These are phyloP conservation scores for Apiotrichum veenhuisii DNA, from an alignment of 1,284 basidiomycete genomes.

Conservation along the genomic window DNA sequence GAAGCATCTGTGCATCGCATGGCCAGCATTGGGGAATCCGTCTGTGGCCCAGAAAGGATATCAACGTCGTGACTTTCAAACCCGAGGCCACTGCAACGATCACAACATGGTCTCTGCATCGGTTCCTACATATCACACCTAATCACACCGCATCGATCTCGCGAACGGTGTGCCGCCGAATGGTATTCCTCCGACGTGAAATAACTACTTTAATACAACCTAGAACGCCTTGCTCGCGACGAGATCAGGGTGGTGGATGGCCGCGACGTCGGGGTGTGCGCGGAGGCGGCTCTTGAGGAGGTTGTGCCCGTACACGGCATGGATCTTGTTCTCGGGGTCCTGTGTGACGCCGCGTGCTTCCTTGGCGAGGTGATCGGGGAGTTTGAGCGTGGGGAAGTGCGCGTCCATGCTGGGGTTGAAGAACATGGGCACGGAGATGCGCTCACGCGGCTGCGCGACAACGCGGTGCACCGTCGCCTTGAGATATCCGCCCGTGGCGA, in stretches of 20 bases:
- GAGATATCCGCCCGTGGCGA: conserved; percentile 16
- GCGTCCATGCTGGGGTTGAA: conserved; percentile 19
- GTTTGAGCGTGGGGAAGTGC: conserved; percentile 6
- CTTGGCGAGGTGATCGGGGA: conserved; percentile 4
- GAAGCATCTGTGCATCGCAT: too few species aligned
- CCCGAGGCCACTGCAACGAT: too few species aligned
- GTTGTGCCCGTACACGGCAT: conserved; percentile 17
- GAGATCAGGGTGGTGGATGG: conserved; percentile 9
- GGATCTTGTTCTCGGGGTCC: conserved; percentile 10
- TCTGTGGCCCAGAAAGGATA: too few species aligned
- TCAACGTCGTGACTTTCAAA: too few species aligned
- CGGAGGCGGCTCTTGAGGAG: conserved; percentile 16
- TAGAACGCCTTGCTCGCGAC: conserved; percentile 4
- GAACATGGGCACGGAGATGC: conserved; percentile 18
- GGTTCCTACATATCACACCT: too few species aligned
- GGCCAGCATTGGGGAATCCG: too few species aligned
- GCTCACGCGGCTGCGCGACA: conserved; percentile 6
- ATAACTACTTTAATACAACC: too few species aligned
- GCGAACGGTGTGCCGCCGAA: too few species aligned
- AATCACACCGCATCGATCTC: too few species aligned
- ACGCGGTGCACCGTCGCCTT: conserved; percentile 21
- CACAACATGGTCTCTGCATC: too few species aligned
- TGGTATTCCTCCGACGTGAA: too few species aligned
- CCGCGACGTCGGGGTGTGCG: conserved; percentile 18
- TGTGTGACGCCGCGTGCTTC: neutral